A percentile compares a stretch with the other conserved stretches of the same genome.
phyloP scores from a whole-genome alignment of 257 asterid species.

The Orobanche coerulescens region DNA sequence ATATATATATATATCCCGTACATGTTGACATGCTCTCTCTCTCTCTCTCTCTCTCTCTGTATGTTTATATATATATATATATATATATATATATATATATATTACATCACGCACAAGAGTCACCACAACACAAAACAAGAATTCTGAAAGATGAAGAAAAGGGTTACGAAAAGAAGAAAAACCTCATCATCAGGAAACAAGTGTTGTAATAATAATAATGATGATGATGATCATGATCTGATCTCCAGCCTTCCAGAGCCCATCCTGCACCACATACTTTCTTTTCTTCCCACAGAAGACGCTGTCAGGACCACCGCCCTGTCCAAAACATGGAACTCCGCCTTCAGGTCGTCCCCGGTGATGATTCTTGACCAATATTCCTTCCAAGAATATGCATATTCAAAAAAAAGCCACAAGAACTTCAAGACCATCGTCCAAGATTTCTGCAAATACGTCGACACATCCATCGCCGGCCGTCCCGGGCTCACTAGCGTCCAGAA shows the following conservation, averaged over 20 bases:
- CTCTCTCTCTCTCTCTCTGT: too few species aligned
- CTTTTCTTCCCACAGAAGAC: slow-evolving; percentile 8
- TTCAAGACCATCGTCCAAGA: background rate
- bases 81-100: too few species aligned
- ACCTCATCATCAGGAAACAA: too few species aligned
- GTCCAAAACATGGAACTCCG: slow-evolving; percentile 14
- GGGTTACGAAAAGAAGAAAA: too few species aligned
- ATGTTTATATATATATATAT: too few species aligned
- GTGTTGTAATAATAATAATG: too few species aligned
- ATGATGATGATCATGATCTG: too few species aligned
- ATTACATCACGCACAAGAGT: too few species aligned
- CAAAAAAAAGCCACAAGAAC: background rate
- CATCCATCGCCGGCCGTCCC: background rate
- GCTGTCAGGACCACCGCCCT: background rate
- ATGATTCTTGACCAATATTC: slow-evolving; percentile 2
- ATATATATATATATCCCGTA: too few species aligned
- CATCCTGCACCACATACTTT: slow-evolving; percentile 7
- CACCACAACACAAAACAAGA: too few species aligned
- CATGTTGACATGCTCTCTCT: too few species aligned
- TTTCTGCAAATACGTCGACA: slow-evolving; percentile 3
- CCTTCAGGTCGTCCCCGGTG: slow-evolving; percentile 3
- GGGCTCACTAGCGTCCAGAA: background rate
- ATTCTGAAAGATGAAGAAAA: too few species aligned
- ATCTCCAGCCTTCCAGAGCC: slow-evolving; percentile 11
- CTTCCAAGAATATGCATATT: background rate